Conservation (phyloP, 129 eudicot genomes). For the Cynara cardunculus region DNA sequence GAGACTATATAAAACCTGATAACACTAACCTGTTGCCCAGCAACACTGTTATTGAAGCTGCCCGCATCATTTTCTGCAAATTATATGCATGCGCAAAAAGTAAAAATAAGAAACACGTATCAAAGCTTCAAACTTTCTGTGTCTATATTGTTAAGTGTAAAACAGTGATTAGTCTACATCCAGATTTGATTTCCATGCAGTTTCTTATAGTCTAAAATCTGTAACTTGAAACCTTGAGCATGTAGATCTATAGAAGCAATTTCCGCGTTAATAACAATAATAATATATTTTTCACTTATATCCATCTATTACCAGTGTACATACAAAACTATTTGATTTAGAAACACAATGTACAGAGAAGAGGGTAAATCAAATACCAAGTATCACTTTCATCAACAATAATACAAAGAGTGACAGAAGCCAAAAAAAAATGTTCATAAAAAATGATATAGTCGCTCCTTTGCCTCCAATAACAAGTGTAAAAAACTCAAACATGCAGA, state of each 20-base stretch:
- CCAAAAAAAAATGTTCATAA: neutral
- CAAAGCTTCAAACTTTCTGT: neutral
- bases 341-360: neutral
- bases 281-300: neutral
- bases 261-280: neutral
- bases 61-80: slow-evolving; percentile 83
- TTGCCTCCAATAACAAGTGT: neutral
- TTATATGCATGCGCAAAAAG: slow-evolving; percentile 20
- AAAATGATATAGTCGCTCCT: neutral
- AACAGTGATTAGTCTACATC: neutral
- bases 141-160: slow-evolving; percentile 8
- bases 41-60: slow-evolving; percentile 84
- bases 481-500: neutral
- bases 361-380: neutral
- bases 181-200: neutral
- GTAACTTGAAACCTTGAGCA: neutral
- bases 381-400: neutral
- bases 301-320: neutral
- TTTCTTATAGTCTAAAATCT: neutral
- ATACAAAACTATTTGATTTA: neutral
- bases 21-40: slow-evolving; percentile 77
- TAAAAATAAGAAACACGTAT: slow-evolving; percentile 14
- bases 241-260: neutral
- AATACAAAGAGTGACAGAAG: neutral
- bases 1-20: slow-evolving; percentile 4